Base-by-base conservation (phyloP, 108 stramenopile genomes). In the Cyclotella choctawhatcheeana region DNA sequence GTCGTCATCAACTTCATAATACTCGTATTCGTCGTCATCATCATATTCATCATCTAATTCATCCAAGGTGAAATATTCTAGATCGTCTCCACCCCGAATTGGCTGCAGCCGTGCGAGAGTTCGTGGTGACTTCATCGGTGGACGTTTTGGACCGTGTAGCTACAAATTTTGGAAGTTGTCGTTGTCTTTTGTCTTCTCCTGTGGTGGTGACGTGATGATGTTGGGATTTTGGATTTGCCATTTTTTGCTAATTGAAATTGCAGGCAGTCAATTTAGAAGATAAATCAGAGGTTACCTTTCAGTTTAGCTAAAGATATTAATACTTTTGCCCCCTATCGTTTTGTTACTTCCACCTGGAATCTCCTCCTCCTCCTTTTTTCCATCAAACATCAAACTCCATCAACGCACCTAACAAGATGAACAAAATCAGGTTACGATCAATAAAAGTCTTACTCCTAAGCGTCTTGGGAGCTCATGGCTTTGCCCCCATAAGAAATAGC, bases 1-100 rank as follows among this genome's bases (percentile, higher is more conserved):
- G 5, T 65, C 64, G 10, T 51, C 26, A 1, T 65, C 64, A 1
- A 32, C 64, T 14, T 45, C 45, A 18, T 32, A 33, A 65, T 65
- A 65, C 22, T 52, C 47, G 8, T 50, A 32, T 48, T 65, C 64
- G 50, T 51, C 64, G 32, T 65, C 61, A 44, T 27, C 61, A 18
- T 31, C 27, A 13, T 65, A 21, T 0, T 65, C 50, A 18, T 65
- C 26, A 16, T 18, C 64, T n/a, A 26, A 35, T 1, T 65, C 64
- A 20, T 51, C 40, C 21, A 48, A n/a, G 4, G 37, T 40, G 37
- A 48, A n/a, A n/a, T n/a, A 48, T n/a, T 48, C n/a, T 6, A 40
- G 37, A n/a, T 48, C 18, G n/a, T 48, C 47, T 17, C 47, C 47
- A n/a, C 47, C 47, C 4, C 47, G 47, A 48, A 48, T 48, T 4